Base-by-base conservation (phyloP, 345 rosid species). In the Sisymbrium altissimum region DNA sequence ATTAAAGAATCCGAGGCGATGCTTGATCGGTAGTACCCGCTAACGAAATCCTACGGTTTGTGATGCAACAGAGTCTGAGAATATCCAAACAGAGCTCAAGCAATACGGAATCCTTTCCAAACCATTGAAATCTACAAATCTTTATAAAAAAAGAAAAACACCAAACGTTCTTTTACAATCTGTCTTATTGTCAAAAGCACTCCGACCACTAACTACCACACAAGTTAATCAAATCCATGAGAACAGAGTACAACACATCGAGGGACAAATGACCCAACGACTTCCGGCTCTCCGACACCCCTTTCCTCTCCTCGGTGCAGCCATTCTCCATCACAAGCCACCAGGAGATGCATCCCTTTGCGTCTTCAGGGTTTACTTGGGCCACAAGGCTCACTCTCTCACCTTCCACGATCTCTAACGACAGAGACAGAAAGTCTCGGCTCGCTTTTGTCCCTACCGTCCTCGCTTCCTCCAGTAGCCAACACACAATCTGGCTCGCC, bases 391-490 rank as follows among this genome's bases (percentile, higher is more conserved):
- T 90, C 25, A 92, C 85, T 49, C 86, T 82, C 68, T 89, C 97
- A 29, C 97, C 93, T 73, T 86, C 96, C 58, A 83, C 95, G 52
- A 95, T 83, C 87, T 95, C 96, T 50, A 95, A 81, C 1, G 96
- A 85, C 80, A 95, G 52, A 57, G 87, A 82, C 53, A 90, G 77
- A 68, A 90, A 92, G 60, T 92, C 96, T 0, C 93, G 63, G 71
- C 81, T 85, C 41, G 88, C 93, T 72, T 95, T 95, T 65, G 86
- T 83, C 64, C 97, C 97, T 17, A 88, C 93, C 48, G 64, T 84
- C 56, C 87, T 86, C 6, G 97, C 99, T 84, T 89, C 97, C 79
- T 87, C 96, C 2, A 89, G 89, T 50, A 95, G 87, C 97, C 99
- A 95, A 11, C 87, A 84, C 63, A 95, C 86, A n/a, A 94, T 88